Conservation (phyloP, 805 yeast species). For the Nakazawaea sp. region DNA sequence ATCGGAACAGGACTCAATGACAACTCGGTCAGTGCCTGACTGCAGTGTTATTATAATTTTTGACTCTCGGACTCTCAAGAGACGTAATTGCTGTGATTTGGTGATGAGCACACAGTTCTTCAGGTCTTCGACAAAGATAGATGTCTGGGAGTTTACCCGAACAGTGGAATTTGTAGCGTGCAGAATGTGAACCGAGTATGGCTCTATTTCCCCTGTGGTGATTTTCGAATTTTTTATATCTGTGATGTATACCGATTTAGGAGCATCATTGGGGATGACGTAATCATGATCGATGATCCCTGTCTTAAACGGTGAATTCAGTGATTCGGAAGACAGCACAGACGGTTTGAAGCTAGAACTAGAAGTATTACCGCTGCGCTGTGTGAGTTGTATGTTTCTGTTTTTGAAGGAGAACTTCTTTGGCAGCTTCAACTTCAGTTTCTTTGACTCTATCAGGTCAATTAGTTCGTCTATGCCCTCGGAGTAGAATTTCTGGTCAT, state of each 20-base stretch:
- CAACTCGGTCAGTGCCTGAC: constrained; percentile 13
- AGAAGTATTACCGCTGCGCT: neutral
- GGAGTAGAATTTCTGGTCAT: constrained; percentile 18
- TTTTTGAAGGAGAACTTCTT: constrained; percentile 17
- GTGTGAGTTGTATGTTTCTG: constrained; percentile 7
- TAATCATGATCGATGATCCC: neutral
- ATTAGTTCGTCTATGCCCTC: constrained; percentile 15
- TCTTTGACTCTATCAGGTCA: constrained; percentile 15
- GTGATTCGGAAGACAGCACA: neutral
- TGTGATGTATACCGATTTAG: neutral
- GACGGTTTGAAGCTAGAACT: neutral
- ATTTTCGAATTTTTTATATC: neutral
- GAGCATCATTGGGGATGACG: neutral
- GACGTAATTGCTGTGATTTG: constrained; percentile 19
- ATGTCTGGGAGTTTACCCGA: constrained; percentile 15
- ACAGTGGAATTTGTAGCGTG: constrained; percentile 13
- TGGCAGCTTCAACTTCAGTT: constrained; percentile 10
- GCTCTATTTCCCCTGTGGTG: neutral
- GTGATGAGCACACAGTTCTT: constrained; percentile 14
- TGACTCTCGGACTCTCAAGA: constrained; percentile 14
- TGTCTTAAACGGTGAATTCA: neutral
- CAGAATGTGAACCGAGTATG: constrained; percentile 16
- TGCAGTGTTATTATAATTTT: constrained; percentile 12
- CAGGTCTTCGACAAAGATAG: constrained; percentile 14
- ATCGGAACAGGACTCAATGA: constrained; percentile 19